Evolutionary conservation across 352 stramenopile species (phyloP).

Genomic region (Elongisporangium senticosum): DNA sequence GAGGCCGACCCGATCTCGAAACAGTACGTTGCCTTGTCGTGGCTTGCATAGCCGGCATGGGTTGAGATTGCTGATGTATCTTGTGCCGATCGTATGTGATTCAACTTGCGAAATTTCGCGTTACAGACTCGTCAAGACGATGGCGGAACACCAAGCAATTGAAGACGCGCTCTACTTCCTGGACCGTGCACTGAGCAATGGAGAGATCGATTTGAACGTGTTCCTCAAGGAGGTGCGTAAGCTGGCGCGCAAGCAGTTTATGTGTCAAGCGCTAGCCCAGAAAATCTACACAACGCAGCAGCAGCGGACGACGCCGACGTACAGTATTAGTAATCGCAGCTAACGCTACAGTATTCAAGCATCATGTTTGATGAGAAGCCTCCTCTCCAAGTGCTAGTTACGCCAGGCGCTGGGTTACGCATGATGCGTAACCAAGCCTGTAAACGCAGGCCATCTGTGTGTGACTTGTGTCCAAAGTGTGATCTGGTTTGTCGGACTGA

Average conservation of each 20-base stretch:
- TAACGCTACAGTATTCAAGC: neutral
- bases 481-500: neutral
- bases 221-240: slow-evolving; percentile 90
- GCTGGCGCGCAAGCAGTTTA: slow-evolving; percentile 87
- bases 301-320: slow-evolving; percentile 46
- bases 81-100: neutral
- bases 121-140: slow-evolving; percentile 60
- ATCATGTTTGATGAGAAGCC: neutral
- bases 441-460: neutral
- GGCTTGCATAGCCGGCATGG: neutral
- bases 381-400: too few relatives aligned
- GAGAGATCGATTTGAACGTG: slow-evolving; percentile 71
- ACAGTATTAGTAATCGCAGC: slow-evolving; percentile 26
- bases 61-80: neutral
- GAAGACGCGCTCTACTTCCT: slow-evolving; percentile 91
- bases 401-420: too few relatives aligned
- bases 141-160: slow-evolving; percentile 85
- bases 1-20: slow-evolving; percentile 71
- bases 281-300: slow-evolving; percentile 84
- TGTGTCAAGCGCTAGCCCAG: slow-evolving; percentile 82
- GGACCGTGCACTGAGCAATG: slow-evolving; percentile 85
- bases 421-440: neutral
- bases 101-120: slow-evolving; percentile 2
- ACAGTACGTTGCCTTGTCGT: slow-evolving; percentile 45
- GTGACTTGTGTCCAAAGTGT: neutral